A percentile compares a stretch with the other conserved stretches of the same genome.
Conservation (phyloP, 2,329 filamentous ascomycete genomes). For the Pyricularia sp. region DNA sequence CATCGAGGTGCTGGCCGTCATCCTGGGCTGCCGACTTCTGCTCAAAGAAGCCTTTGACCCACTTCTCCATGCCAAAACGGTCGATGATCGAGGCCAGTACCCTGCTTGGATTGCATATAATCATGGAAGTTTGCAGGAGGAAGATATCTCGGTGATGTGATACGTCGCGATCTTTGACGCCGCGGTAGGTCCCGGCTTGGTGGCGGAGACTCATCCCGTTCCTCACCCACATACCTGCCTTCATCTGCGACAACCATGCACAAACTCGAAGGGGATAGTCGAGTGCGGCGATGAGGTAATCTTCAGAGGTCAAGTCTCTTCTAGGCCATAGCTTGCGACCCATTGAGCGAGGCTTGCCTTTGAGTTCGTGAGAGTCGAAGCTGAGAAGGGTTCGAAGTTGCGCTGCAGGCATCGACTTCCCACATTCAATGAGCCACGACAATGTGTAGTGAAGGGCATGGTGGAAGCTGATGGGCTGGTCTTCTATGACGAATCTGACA, state of each 20-base stretch:
- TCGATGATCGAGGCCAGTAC: conserved; percentile 87
- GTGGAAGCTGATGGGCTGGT: conserved; percentile 91
- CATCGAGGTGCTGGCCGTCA: conserved; percentile 78
- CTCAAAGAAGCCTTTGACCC: conserved; percentile 78
- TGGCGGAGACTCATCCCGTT: conserved; percentile 94
- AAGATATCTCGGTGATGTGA: conserved; percentile 94
- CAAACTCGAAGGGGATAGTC: conserved; percentile 91
- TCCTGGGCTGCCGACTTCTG: conserved; percentile 67
- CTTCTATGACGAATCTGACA: conserved; percentile 81
- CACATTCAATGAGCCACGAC: conserved; percentile 91
- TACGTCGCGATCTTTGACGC: conserved; percentile 80
- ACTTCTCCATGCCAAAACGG: conserved; percentile 78
- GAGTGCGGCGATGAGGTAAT: conserved; percentile 78
- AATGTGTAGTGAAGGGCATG: conserved; percentile 93
- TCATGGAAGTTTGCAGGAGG: conserved; percentile 81
- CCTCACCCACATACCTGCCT: conserved; percentile 95
- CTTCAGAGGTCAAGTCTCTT: conserved; percentile 55
- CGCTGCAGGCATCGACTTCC: conserved; percentile 61
- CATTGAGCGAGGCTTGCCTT: conserved; percentile 53
- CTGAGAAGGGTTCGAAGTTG: conserved; percentile 60
- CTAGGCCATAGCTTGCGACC: conserved; percentile 47
- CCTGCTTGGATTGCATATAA: conserved; percentile 72
- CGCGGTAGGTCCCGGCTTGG: conserved; percentile 88
- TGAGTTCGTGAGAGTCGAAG: conserved; percentile 63
- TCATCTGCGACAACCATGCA: conserved; percentile 96